Evolutionary conservation across 495 filamentous ascomycete species (phyloP), one percentile per base, ranked within the genome.

Genomic region (Aspergillus nanangensis): DNA sequence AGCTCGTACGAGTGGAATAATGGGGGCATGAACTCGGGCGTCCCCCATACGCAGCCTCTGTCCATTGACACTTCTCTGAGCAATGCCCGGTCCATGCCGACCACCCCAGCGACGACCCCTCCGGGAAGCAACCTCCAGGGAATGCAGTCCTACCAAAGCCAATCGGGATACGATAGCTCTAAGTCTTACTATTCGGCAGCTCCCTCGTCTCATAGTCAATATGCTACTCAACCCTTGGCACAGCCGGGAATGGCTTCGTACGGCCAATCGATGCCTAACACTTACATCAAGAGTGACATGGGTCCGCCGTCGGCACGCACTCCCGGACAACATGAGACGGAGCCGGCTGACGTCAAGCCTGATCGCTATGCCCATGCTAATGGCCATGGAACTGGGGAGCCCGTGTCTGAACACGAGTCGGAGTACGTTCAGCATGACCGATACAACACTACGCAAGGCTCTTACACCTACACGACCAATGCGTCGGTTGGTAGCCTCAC

Each of bases 231-330:
- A 11, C 78, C 79, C 14, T 69, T 81, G 41, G 72, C 75, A 5
- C 78, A 81, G 21, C 81, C 83, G 38, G 80, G 80, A n/a, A 83
- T 92, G 67, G 72, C 79, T 36, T 71, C 83, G 3, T 95, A 91
- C 58, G 72, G 77, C 1, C 77, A 77, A 34, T 62, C 74, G 4
- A 47, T 81, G 21, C 58, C 73, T n/a, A 77, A 63, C 48, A 69
- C 72, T n/a, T 95, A 95, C 56, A 72, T 90, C 51, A 95, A 92
- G 69, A 87, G 69, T 54, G 91, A 96, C 41, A 96, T 97, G 90
- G 90, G 86, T 0, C 91, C 92, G 8, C 91, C 91, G 3, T 77
- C 88, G 7, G 79, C 72, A 40, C 74, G 85, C 36, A 70, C 77
- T 5, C 55, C 76, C 23, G 62, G 73, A 3, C 80, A 75, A 17